Base-by-base conservation (phyloP, 192 early-diverging fungal genomes). In the Geosiphon pyriformis region DNA sequence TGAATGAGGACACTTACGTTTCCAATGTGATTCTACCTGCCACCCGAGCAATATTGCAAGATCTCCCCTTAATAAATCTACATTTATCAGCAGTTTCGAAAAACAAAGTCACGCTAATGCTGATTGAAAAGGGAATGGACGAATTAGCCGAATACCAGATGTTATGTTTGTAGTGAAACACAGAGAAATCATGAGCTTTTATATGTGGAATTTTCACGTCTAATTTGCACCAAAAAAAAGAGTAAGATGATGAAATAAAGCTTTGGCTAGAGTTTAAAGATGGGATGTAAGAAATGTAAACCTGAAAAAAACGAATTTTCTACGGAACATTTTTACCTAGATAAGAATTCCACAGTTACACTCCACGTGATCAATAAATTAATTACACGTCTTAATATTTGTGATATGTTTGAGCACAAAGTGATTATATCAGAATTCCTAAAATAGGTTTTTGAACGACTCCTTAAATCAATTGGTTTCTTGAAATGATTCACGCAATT, bases 241-340 rank as follows among this genome's bases (percentile, higher is more conserved):
- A 37, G 17, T 4, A 25, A 22, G 34, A 61, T 61, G 59, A 61
- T 27, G 59, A 3, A 20, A 22, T 61, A 47, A 61, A 61, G 23
- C 26, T 61, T 12, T 61, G 59, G 59, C 17, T 33, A 12, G 59
- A 61, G 29, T 30, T 8, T 18, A 59, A 59, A 20, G 59, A 61
- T 26, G 37, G 59, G n/a, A 37, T 61, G 32, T 35, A 61, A 61
- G 22, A 22, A 22, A 42, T 61, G 59, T 27, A 61, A 35, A 47
- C 59, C 59, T 25, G 35, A 61, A 3, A 61, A 61, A 27, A 35
- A 61, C 46, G 20, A 61, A 61, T 60, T 60, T 54, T 23, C 8
- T 26, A 54, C 20, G 15, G 15, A 10, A 15, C 37, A 10, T 42
- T 15, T 42, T 15, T 42, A 42, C 37, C 37, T 42, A 42, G 37